phyloP scores from a whole-genome alignment of 1,139 yeast species.

The Spencermartinsiella ligniputridi region DNA sequence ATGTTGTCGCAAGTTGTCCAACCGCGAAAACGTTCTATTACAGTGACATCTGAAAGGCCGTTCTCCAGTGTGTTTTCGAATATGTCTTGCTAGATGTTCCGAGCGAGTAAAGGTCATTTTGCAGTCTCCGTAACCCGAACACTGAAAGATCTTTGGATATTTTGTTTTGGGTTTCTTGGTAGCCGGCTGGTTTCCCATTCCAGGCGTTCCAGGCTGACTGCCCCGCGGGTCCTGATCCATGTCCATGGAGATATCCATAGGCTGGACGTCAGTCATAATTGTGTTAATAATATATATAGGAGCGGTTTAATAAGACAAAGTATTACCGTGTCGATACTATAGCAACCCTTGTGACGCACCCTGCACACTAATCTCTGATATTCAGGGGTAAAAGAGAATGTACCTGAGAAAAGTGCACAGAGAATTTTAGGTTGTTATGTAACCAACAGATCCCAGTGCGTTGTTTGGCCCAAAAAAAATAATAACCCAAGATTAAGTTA shows the following conservation, averaged over 20 bases:
- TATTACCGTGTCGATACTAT: too few relatives aligned
- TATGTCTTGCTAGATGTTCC: conserved; percentile 89
- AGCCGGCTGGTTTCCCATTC: neutral
- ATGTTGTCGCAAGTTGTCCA: conserved; percentile 89
- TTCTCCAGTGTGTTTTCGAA: conserved; percentile 92
- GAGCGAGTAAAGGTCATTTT: conserved; percentile 82
- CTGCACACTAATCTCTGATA: too few relatives aligned
- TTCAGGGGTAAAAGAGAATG: too few relatives aligned
- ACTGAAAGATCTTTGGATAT: conserved; percentile 60
- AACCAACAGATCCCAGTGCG: too few relatives aligned
- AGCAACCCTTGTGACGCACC: too few relatives aligned
- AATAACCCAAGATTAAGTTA: too few relatives aligned
- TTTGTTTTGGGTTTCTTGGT: conserved; percentile 28
- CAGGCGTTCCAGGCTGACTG: neutral
- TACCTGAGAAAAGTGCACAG: too few relatives aligned
- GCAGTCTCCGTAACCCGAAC: conserved; percentile 85
- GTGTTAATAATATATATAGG: too few relatives aligned
- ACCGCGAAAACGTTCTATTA: conserved; percentile 70
- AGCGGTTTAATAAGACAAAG: too few relatives aligned
- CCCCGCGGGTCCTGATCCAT: conserved; percentile 1
- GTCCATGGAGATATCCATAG: neutral
- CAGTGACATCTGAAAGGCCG: conserved; percentile 91
- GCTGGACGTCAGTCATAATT: neutral
- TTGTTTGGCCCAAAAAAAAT: too few relatives aligned
- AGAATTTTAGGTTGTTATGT: too few relatives aligned